A percentile compares a stretch with the other conserved stretches of the same genome.
Conservation (phyloP, 257 asterid genomes). For the Salvia hispanica region DNA sequence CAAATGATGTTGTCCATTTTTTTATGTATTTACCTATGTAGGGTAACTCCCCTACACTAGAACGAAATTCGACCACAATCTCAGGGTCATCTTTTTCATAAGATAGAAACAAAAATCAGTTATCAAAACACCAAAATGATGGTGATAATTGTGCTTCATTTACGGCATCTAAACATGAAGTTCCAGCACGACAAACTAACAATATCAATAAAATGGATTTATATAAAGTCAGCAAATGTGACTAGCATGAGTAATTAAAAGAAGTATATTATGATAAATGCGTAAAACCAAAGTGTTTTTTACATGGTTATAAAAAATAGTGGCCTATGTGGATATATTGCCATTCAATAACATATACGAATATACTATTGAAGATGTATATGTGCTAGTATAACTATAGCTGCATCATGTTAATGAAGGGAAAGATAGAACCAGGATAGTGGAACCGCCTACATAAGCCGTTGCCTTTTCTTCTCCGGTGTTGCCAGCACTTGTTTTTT, state of each 20-base stretch:
- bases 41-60: constrained; percentile 12
- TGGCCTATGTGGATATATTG: not conserved
- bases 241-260: not conserved
- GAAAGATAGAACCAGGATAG: constrained; percentile 12
- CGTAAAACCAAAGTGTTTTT: not conserved
- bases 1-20: constrained; percentile 26
- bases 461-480: constrained; percentile 78
- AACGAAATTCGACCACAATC: not conserved
- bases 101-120: not conserved
- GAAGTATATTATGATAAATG: not conserved
- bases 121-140: constrained; percentile 3
- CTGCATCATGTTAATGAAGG: constrained; percentile 10
- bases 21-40: not conserved
- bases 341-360: constrained; percentile 14
- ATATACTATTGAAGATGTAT: not conserved
- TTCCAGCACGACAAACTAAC: too few relatives aligned
- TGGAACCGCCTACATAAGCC: constrained; percentile 32
- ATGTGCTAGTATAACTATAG: not conserved
- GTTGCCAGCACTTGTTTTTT: constrained; percentile 75
- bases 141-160: not conserved
- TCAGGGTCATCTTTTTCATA: not conserved
- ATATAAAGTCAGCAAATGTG: not conserved
- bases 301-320: constrained; percentile 8
- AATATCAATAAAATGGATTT: not conserved
- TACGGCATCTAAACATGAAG: too few relatives aligned